Conservation (phyloP, 1,284 basidiomycete species). For the Phenoliferia sp. region DNA sequence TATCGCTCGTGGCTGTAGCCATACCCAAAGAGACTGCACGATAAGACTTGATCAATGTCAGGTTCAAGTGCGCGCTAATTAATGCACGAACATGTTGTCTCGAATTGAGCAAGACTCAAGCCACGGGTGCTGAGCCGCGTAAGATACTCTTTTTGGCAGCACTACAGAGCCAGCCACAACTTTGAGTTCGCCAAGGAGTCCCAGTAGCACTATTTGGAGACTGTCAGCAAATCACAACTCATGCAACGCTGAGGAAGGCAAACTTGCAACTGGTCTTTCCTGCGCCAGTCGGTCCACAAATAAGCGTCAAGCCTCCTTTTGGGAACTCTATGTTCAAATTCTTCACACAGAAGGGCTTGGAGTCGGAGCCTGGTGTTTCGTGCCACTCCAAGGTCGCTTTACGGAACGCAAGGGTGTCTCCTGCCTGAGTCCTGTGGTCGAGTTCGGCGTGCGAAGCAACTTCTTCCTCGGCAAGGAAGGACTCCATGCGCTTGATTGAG, state of each 20-base stretch:
- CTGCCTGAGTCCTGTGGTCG: background rate
- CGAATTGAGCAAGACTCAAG: conserved; percentile 64
- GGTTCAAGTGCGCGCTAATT: no score
- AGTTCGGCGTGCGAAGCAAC: conserved; percentile 5
- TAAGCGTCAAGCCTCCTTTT: conserved; percentile 44
- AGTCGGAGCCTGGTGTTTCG: background rate
- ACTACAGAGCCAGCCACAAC: conserved; percentile 49
- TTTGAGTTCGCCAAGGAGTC: conserved; percentile 55
- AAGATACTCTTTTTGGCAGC: conserved; percentile 56
- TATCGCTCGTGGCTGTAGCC: conserved; percentile 66
- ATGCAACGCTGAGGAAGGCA: background rate
- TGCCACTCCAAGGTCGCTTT: conserved; percentile 4
- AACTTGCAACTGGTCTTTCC: conserved; percentile 45
- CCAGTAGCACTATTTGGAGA: conserved; percentile 48
- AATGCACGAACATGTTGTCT: conserved; percentile 57
- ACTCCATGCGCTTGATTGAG: conserved; percentile 27
- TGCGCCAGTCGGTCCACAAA: conserved; percentile 46
- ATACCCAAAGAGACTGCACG: conserved; percentile 74
- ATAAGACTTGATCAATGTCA: no score
- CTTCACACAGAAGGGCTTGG: conserved; percentile 44
- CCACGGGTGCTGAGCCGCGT: conserved; percentile 68
- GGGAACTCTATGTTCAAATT: conserved; percentile 58
- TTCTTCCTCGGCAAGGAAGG: conserved; percentile 30
- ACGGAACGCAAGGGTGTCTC: background rate
- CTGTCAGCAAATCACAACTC: background rate